A percentile compares a stretch with the other conserved stretches of the same genome.
Conservation (phyloP, 441 rosid species). For the Manihot esculenta region DNA sequence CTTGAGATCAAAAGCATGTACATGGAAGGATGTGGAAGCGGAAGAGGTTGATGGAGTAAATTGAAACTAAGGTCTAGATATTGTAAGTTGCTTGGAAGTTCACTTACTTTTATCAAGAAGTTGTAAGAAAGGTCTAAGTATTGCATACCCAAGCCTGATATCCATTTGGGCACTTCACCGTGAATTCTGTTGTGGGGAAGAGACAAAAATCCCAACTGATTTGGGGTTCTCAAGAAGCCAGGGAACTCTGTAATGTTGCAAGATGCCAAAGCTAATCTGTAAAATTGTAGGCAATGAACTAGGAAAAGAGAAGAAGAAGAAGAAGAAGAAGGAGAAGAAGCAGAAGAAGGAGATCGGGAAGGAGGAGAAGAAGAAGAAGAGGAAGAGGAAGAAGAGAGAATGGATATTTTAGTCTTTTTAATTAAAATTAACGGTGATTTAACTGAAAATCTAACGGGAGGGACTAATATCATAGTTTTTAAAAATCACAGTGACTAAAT, state of each 20-base stretch:
- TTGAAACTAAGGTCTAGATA: slow-evolving; percentile 18
- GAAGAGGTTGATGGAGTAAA: slow-evolving; percentile 17
- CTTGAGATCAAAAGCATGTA: slow-evolving; percentile 7
- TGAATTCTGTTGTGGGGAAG: slow-evolving; percentile 23
- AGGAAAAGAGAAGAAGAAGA: too few species aligned
- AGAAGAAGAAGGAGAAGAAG: too few species aligned
- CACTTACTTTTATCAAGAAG: slow-evolving; percentile 16
- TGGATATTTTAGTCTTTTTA: too few species aligned
- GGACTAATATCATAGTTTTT: too few species aligned
- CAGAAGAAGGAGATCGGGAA: too few species aligned
- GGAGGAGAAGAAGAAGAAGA: too few species aligned
- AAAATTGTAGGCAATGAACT: slow-evolving; percentile 8
- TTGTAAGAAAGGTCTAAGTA: slow-evolving; percentile 23
- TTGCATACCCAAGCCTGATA: background rate
- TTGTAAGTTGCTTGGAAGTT: slow-evolving; percentile 3
- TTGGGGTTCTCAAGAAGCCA: slow-evolving; percentile 15
- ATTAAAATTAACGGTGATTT: too few species aligned
- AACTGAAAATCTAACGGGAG: too few species aligned
- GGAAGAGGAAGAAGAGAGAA: too few species aligned
- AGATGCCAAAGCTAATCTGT: slow-evolving; percentile 19
- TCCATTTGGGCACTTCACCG: slow-evolving; percentile 13
- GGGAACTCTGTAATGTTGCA: slow-evolving; percentile 33
- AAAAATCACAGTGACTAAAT: too few species aligned
- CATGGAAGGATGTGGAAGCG: background rate
- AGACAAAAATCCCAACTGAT: slow-evolving; percentile 15